Conservation (phyloP, 306 rosid genomes). For the Trifolium dubium region DNA sequence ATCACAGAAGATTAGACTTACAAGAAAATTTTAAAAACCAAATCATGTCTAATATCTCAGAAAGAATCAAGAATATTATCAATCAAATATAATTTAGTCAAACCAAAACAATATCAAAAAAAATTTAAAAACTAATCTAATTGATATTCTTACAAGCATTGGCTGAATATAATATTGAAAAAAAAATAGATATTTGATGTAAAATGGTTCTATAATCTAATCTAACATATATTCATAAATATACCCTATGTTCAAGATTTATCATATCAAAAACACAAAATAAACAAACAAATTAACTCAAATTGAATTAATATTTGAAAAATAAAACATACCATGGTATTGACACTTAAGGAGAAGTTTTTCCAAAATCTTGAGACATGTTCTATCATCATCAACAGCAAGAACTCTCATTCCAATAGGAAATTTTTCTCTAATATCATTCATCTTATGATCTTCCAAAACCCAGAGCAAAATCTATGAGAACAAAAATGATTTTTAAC, state of each 20-base stretch:
- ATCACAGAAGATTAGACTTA: neutral
- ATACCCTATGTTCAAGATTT: conserved; percentile 18
- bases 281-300: neutral
- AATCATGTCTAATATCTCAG: neutral
- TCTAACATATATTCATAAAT: neutral
- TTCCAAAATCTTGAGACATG: conserved; percentile 77
- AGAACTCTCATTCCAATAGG: conserved; percentile 96
- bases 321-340: conserved; percentile 66
- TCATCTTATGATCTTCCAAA: conserved; percentile 43
- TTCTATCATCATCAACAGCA: conserved; percentile 92
- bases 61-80: conserved; percentile 4
- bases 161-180: neutral
- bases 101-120: neutral
- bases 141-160: neutral
- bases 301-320: neutral
- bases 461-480: conserved; percentile 36
- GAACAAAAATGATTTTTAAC: conserved; percentile 30
- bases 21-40: neutral
- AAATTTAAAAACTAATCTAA: conserved; percentile 10
- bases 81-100: neutral
- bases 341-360: conserved; percentile 76
- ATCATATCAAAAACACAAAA: conserved; percentile 11
- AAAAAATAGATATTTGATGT: neutral
- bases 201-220: conserved; percentile 4
- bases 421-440: conserved; percentile 61